phyloP scores from a whole-genome alignment of 176 grass and related monocot genomes.

The Guadua angustifolia region DNA sequence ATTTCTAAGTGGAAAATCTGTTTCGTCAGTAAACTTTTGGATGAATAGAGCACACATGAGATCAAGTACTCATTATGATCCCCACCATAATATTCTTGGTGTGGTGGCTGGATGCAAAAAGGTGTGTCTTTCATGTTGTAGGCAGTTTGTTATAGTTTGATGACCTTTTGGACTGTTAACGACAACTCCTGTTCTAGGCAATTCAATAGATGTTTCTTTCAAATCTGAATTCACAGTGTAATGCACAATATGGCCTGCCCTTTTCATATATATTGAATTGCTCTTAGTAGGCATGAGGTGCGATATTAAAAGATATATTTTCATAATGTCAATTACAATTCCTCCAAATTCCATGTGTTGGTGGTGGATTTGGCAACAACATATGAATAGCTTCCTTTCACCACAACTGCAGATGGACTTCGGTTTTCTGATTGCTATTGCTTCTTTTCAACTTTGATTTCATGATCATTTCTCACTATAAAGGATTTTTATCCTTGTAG shows the following conservation, averaged over 20 bases:
- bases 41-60: conserved; percentile 87
- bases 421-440: not conserved
- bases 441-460: conserved; percentile 20
- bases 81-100: conserved; percentile 90
- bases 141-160: not conserved
- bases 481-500: conserved; percentile 33
- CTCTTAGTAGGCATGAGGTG: not conserved
- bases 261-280: not conserved
- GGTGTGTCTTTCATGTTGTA: conserved; percentile 53
- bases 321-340: conserved; percentile 7
- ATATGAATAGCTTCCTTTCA: not conserved
- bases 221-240: not conserved
- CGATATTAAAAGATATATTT: not conserved
- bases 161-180: conserved; percentile 31
- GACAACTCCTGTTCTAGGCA: not conserved
- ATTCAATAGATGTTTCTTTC: not conserved
- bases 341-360: not conserved
- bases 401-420: not conserved
- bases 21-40: conserved; percentile 93
- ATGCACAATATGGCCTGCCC: not conserved
- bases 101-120: conserved; percentile 86
- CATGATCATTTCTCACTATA: not conserved
- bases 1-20: conserved; percentile 64
- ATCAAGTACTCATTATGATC: conserved; percentile 96
- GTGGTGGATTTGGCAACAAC: not conserved